Percentiles rank a stretch among this genome's conserved stretches.
phyloP scores from a whole-genome alignment of 306 rosid species.

The Vicia villosa region DNA sequence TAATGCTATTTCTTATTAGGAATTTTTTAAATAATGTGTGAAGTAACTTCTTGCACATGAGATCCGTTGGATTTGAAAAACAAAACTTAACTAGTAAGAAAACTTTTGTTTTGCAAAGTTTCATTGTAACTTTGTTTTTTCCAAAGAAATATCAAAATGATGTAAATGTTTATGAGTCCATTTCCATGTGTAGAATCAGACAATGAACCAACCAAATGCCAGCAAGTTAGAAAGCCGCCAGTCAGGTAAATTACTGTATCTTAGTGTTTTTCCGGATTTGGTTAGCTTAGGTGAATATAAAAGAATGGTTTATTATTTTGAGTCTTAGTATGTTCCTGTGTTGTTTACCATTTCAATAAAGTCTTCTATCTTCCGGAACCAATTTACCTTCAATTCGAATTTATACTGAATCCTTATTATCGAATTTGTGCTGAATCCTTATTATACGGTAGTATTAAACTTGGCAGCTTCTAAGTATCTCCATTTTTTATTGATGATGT shows the following conservation, averaged over 20 bases:
- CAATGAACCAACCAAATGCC: slow-evolving; percentile 48
- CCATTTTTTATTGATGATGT: slow-evolving; percentile 11
- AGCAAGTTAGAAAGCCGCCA: slow-evolving; percentile 56
- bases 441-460: slow-evolving; percentile 11
- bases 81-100: background rate
- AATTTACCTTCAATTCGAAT: slow-evolving; percentile 10
- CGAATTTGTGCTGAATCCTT: no score
- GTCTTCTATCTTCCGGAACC: slow-evolving; percentile 13
- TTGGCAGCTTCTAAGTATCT: slow-evolving; percentile 22
- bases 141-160: background rate
- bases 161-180: background rate
- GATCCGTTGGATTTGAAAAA: slow-evolving; percentile 19
- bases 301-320: background rate
- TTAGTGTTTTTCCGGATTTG: slow-evolving; percentile 12
- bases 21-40: background rate
- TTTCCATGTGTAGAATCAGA: slow-evolving; percentile 54
- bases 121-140: background rate
- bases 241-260: slow-evolving; percentile 49
- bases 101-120: slow-evolving; percentile 3
- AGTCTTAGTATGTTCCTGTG: slow-evolving; percentile 22
- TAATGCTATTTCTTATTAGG: slow-evolving; percentile 5
- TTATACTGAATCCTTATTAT: no score
- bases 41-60: slow-evolving; percentile 1
- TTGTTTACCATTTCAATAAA: slow-evolving; percentile 18
- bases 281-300: slow-evolving; percentile 17